These are phyloP conservation scores for Fonsecaea pedrosoi DNA, from an alignment of 2,329 filamentous ascomycete genomes.

Conservation along the genomic window DNA sequence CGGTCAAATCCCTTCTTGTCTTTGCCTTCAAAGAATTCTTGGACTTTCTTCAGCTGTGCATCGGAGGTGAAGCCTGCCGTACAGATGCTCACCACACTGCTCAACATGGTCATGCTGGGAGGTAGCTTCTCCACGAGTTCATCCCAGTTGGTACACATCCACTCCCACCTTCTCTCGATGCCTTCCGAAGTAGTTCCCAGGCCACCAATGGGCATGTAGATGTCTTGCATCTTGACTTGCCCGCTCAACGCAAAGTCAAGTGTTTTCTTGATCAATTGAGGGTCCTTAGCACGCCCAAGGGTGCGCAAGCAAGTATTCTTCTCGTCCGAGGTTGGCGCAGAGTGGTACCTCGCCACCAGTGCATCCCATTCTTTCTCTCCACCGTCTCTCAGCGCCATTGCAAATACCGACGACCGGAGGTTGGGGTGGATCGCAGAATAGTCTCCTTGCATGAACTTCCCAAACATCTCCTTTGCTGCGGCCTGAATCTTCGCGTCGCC, in stretches of 20 bases:
- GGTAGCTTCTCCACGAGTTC: slow-evolving; percentile 79
- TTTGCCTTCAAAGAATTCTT: slow-evolving; percentile 80
- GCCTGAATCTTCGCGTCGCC: slow-evolving; percentile 80
- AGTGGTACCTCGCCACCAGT: slow-evolving; percentile 76
- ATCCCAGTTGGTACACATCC: slow-evolving; percentile 91
- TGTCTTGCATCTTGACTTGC: slow-evolving; percentile 91
- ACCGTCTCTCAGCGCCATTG: slow-evolving; percentile 81
- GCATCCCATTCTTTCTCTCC: slow-evolving; percentile 85
- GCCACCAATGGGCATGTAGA: slow-evolving; percentile 84
- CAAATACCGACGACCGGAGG: slow-evolving; percentile 83
- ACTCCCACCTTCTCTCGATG: slow-evolving; percentile 79
- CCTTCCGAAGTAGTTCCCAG: slow-evolving; percentile 79
- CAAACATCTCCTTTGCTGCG: slow-evolving; percentile 88
- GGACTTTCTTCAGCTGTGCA: slow-evolving; percentile 76
- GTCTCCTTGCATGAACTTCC: slow-evolving; percentile 81
- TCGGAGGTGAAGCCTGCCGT: slow-evolving; percentile 79
- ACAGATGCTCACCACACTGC: slow-evolving; percentile 80
- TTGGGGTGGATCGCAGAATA: slow-evolving; percentile 86
- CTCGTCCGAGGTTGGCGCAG: slow-evolving; percentile 79
- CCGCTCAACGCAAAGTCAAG: slow-evolving; percentile 75
- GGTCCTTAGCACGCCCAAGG: slow-evolving; percentile 78
- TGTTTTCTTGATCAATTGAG: slow-evolving; percentile 80
- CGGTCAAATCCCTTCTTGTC: slow-evolving; percentile 89
- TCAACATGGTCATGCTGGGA: slow-evolving; percentile 84
- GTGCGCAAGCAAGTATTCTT: slow-evolving; percentile 88